A percentile compares a stretch with the other conserved stretches of the same genome.
Evolutionary conservation across 768 basidiomycete species (phyloP).

Genomic region (Boletus reticuloceps): DNA sequence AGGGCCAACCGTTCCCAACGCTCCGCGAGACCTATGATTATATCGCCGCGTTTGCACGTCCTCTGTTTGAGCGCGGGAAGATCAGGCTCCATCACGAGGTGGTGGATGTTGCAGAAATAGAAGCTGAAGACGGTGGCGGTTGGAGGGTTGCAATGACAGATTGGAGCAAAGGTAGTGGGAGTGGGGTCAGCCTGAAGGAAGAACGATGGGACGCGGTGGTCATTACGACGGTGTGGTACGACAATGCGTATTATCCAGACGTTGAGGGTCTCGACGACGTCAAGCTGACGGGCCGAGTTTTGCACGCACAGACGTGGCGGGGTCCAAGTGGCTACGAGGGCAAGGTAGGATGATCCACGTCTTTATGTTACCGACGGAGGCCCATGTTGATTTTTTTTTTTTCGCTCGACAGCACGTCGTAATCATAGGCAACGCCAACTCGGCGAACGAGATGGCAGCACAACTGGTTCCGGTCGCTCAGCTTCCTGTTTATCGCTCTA

Average conservation of each 20-base stretch:
- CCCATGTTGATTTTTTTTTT: not conserved
- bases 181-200: constrained; percentile 19
- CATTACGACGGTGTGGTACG: constrained; percentile 45
- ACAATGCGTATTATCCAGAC: constrained; percentile 43
- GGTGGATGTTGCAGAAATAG: constrained; percentile 35
- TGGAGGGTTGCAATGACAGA: constrained; percentile 42
- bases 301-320: constrained; percentile 43
- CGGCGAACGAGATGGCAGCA: constrained; percentile 50
- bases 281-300: constrained; percentile 32
- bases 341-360: constrained; percentile 20
- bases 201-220: constrained; percentile 51
- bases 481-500: constrained; percentile 45
- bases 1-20: constrained; percentile 30
- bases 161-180: constrained; percentile 28
- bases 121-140: constrained; percentile 20
- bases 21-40: constrained; percentile 29
- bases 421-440: constrained; percentile 51
- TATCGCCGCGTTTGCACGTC: constrained; percentile 25
- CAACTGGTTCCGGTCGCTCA: constrained; percentile 40
- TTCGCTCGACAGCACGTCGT: constrained; percentile 36
- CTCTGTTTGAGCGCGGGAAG: constrained; percentile 23
- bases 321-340: constrained; percentile 38
- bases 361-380: not conserved
- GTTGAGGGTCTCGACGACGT: constrained; percentile 42
- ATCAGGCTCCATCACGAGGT: constrained; percentile 46